phyloP scores from a whole-genome alignment of 2,329 filamentous ascomycete species.

The Fusarium tanahbumbuense region DNA sequence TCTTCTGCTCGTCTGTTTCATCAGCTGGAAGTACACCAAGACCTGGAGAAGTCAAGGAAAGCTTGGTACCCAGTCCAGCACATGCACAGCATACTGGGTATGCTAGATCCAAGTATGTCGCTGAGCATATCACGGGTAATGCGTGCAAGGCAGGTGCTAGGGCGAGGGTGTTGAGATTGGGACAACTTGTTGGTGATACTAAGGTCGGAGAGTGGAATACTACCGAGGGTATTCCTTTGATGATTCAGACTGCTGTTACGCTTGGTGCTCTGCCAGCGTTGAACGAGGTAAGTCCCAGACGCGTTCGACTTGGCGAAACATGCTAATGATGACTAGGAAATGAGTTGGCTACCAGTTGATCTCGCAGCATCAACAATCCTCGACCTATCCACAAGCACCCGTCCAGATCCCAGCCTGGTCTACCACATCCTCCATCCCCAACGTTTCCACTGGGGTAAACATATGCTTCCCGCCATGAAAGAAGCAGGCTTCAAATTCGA shows the following conservation, averaged over 20 bases:
- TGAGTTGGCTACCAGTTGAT: slow-evolving; percentile 41
- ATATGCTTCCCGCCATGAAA: slow-evolving; percentile 62
- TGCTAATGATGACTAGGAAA: slow-evolving; percentile 28
- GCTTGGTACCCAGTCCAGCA: slow-evolving; percentile 46
- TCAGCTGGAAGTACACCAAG: slow-evolving; percentile 48
- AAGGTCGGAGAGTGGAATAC: slow-evolving; percentile 62
- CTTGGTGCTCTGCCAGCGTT: slow-evolving; percentile 61
- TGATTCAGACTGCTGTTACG: slow-evolving; percentile 60
- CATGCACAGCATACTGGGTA: slow-evolving; percentile 59
- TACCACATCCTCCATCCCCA: slow-evolving; percentile 41
- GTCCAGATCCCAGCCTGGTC: slow-evolving; percentile 13
- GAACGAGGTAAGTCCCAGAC: slow-evolving; percentile 48
- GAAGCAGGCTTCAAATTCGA: slow-evolving; percentile 59
- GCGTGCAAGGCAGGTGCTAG: slow-evolving; percentile 47
- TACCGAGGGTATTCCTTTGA: slow-evolving; percentile 64
- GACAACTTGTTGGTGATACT: slow-evolving; percentile 63
- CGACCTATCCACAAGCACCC: slow-evolving; percentile 26
- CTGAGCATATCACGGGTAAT: slow-evolving; percentile 52
- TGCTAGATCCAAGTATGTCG: slow-evolving; percentile 55
- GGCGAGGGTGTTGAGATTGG: slow-evolving; percentile 57
- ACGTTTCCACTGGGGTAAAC: slow-evolving; percentile 60
- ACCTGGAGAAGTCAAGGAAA: slow-evolving; percentile 51
- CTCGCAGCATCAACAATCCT: slow-evolving; percentile 30
- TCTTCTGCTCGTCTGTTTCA: slow-evolving; percentile 63
- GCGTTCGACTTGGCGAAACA: too few species aligned